These are phyloP conservation scores for Anaeromyces robustus DNA, from an alignment of 192 early-diverging fungal genomes.

Conservation along the genomic window DNA sequence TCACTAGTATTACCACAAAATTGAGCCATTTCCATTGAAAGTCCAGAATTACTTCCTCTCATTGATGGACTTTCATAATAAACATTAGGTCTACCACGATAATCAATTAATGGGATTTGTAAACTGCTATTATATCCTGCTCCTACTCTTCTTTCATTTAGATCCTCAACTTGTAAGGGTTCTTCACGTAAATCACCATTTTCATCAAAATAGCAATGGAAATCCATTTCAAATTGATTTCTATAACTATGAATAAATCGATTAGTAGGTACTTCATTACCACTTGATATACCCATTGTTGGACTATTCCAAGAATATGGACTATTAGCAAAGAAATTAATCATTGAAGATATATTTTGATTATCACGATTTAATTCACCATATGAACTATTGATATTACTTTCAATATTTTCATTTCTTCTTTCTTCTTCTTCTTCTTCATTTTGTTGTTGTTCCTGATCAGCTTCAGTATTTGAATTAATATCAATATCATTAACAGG, in stretches of 20 bases:
- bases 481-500: not conserved
- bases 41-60: not conserved
- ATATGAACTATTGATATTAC: not conserved
- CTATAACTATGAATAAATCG: not conserved
- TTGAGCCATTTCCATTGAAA: not conserved
- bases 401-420: not conserved
- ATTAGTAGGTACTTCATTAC: not conserved
- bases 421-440: too few species aligned
- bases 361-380: not conserved
- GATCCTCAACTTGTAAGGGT: not conserved
- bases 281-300: not conserved
- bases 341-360: not conserved
- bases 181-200: not conserved
- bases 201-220: not conserved
- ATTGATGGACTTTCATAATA: not conserved
- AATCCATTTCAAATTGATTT: not conserved
- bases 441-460: too few species aligned
- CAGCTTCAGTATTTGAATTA: not conserved
- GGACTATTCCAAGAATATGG: not conserved
- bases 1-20: not conserved
- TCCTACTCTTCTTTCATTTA: not conserved
- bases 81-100: not conserved
- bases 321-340: not conserved
- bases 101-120: not conserved
- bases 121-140: not conserved